A percentile compares a stretch with the other conserved stretches of the same genome.
Conservation (phyloP, 2,329 filamentous ascomycete genomes). For the Aspergillus carbonarius region DNA sequence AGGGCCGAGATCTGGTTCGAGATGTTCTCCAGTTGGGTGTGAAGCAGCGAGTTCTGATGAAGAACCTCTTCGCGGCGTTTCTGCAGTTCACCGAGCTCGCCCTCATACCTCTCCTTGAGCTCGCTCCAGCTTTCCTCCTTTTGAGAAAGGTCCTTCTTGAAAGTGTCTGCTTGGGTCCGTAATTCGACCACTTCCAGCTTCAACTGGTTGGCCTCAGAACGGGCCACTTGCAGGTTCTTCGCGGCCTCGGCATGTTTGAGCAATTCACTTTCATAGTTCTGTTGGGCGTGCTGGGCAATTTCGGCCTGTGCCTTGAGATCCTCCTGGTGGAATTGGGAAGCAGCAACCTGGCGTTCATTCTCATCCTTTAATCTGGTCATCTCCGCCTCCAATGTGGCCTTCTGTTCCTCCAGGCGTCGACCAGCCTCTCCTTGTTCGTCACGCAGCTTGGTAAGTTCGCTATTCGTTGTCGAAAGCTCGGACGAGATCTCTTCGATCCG, state of each 20-base stretch:
- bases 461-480: constrained; percentile 79
- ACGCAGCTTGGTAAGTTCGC: constrained; percentile 75
- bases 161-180: constrained; percentile 80
- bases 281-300: constrained; percentile 88
- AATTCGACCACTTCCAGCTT: constrained; percentile 74
- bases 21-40: constrained; percentile 83
- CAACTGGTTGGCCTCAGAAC: constrained; percentile 76
- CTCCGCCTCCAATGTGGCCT: constrained; percentile 73
- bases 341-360: constrained; percentile 73
- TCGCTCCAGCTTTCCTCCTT: constrained; percentile 88
- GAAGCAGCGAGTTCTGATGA: constrained; percentile 85
- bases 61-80: constrained; percentile 78
- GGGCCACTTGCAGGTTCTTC: constrained; percentile 74
- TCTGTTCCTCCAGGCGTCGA: constrained; percentile 76
- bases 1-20: constrained; percentile 75
- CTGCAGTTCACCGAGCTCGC: constrained; percentile 76
- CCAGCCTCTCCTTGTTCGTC: constrained; percentile 75
- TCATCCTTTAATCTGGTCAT: constrained; percentile 80
- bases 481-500: constrained; percentile 78
- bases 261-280: constrained; percentile 92
- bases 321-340: constrained; percentile 81
- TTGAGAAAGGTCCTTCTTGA: constrained; percentile 73
- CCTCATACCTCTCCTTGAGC: constrained; percentile 74
- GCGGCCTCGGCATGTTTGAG: constrained; percentile 96
- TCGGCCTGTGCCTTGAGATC: constrained; percentile 91